Conservation (phyloP, 73 alveolate genomes). For the Blepharisma stoltei region DNA sequence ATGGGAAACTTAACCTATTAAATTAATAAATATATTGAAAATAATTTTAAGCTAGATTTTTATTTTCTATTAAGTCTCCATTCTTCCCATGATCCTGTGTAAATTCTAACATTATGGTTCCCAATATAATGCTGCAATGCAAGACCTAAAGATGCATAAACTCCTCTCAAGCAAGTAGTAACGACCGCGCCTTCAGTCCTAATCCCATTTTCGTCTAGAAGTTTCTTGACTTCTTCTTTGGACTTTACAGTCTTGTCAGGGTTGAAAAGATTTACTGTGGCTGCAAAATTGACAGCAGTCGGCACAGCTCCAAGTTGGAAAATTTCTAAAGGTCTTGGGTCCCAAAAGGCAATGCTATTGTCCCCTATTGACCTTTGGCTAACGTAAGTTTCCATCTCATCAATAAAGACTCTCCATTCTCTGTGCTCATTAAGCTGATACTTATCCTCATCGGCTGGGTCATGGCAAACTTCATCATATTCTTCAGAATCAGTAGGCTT, state of each 20-base stretch:
- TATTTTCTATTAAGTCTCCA: background rate
- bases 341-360: background rate
- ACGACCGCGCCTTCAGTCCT: background rate
- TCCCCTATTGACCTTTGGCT: background rate
- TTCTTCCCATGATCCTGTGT: conserved; percentile 22
- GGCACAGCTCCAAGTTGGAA: conserved; percentile 2
- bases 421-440: background rate
- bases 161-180: conserved; percentile 6
- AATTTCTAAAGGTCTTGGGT: conserved; percentile 24
- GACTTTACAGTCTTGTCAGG: conserved; percentile 7
- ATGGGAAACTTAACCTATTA: too few relatives aligned
- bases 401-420: background rate
- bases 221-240: background rate
- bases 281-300: background rate
- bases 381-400: background rate
- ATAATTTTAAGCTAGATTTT: too few relatives aligned
- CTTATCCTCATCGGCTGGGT: background rate
- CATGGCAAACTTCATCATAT: background rate
- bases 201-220: background rate
- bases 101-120: background rate
- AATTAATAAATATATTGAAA: too few relatives aligned
- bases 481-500: conserved; percentile 21
- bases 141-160: conserved; percentile 10
- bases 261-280: background rate
- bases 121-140: background rate